These are phyloP conservation scores for Aspergillus avenaceus DNA, from an alignment of 495 filamentous ascomycete genomes.

Conservation along the genomic window DNA sequence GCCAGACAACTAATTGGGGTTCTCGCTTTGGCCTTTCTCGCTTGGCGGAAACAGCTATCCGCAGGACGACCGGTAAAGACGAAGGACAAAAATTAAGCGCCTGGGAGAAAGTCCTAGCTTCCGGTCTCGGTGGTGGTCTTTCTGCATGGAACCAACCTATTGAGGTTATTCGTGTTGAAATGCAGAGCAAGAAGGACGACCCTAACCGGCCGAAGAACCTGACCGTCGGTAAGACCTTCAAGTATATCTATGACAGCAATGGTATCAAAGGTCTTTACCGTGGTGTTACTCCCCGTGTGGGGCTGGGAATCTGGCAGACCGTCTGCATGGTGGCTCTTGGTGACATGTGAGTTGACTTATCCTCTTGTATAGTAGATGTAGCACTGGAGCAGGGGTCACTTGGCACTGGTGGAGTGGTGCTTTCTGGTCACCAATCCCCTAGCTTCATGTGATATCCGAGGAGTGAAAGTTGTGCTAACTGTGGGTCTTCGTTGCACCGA, in stretches of 20 bases:
- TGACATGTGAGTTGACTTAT: conserved; percentile 74
- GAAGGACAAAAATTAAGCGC: conserved; percentile 69
- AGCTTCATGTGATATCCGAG: conserved; percentile 26
- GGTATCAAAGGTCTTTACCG: conserved; percentile 93
- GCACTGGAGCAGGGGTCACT: not conserved
- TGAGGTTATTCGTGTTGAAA: conserved; percentile 98
- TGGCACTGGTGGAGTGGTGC: not conserved
- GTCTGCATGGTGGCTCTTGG: conserved; percentile 99
- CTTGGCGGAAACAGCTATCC: conserved; percentile 84
- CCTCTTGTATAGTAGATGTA: not conserved
- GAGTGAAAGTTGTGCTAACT: conserved; percentile 32
- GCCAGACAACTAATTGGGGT: conserved; percentile 99
- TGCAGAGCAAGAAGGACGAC: conserved; percentile 98
- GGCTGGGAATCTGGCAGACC: conserved; percentile 96
- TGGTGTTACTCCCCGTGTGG: conserved; percentile 89
- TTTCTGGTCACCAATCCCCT: conserved; percentile 5
- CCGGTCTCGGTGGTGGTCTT: conserved; percentile 84
- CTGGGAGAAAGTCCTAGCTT: conserved; percentile 85
- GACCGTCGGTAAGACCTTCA: conserved; percentile 88
- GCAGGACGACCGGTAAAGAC: conserved; percentile 74
- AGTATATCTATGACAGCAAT: conserved; percentile 87
- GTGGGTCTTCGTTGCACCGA: conserved; percentile 23
- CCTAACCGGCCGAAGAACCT: conserved; percentile 98
- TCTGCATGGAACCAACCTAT: conserved; percentile 99
- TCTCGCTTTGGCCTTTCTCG: conserved; percentile 90